Percentiles rank a stretch among this genome's conserved stretches.
These are phyloP conservation scores for Infundibulicybe gibba DNA, from an alignment of 768 basidiomycete species.

Conservation along the genomic window DNA sequence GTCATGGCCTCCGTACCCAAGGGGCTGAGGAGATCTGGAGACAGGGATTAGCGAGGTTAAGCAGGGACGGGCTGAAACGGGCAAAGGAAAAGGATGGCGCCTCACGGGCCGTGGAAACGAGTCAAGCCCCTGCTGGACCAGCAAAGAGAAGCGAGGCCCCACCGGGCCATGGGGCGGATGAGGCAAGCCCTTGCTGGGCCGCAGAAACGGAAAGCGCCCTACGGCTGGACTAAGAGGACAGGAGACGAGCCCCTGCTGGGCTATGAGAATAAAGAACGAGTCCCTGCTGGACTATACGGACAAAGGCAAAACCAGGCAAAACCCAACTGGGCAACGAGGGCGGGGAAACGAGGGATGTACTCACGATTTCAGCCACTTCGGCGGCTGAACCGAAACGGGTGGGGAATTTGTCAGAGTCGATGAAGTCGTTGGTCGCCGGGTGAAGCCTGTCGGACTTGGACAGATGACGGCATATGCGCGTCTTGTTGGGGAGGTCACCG, in stretches of 20 bases:
- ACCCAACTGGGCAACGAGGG: no score
- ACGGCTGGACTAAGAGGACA: no score
- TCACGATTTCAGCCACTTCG: constrained; percentile 20
- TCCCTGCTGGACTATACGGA: no score
- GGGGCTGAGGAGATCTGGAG: constrained; percentile 24
- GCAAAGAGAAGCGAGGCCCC: no score
- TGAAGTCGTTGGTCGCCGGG: constrained; percentile 18
- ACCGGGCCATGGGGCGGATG: neutral
- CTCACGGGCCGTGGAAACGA: neutral
- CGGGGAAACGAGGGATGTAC: constrained; percentile 6
- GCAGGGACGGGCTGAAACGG: constrained; percentile 5
- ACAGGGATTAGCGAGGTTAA: neutral
- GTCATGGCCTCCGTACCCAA: constrained; percentile 25
- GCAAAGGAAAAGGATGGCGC: neutral
- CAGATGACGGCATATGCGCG: constrained; percentile 21
- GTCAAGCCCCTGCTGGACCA: no score
- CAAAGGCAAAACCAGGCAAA: no score
- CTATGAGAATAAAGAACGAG: no score
- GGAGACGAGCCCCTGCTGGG: no score
- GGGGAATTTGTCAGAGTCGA: constrained; percentile 18
- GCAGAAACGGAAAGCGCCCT: no score
- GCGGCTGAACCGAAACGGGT: constrained; percentile 21
- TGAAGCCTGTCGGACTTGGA: constrained; percentile 12
- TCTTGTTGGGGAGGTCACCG: constrained; percentile 14
- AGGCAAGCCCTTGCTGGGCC: no score